Evolutionary conservation across 331 rosid genomes (phyloP).

Genomic region (Quercus lobata): DNA sequence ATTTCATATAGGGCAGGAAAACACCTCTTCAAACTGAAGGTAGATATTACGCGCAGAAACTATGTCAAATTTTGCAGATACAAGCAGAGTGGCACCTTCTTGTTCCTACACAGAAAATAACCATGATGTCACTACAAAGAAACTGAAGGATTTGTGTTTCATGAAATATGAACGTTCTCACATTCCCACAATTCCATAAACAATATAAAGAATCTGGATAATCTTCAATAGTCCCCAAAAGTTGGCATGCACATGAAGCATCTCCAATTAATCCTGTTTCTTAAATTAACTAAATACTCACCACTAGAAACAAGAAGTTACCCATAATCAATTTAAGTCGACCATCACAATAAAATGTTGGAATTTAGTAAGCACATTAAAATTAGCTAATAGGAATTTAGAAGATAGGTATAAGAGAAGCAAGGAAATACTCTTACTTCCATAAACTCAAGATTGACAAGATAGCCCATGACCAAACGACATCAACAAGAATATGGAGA

Average conservation of each 20-base stretch:
- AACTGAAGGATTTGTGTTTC: constrained; percentile 6
- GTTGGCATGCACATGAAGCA: constrained; percentile 9
- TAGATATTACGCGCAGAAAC: constrained; percentile 81
- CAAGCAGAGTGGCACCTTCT: constrained; percentile 90
- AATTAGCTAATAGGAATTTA: neutral
- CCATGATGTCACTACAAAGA: neutral
- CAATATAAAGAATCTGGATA: neutral
- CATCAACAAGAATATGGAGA: neutral
- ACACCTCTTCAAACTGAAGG: constrained; percentile 88
- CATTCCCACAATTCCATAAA: constrained; percentile 4
- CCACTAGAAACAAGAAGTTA: neutral
- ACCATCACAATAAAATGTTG: neutral
- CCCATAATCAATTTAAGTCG: neutral
- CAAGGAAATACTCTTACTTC: neutral
- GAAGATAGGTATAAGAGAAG: neutral
- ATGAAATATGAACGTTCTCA: neutral
- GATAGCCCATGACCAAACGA: neutral
- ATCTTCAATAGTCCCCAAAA: neutral
- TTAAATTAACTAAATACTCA: neutral
- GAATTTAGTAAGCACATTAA: neutral
- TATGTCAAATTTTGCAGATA: constrained; percentile 69
- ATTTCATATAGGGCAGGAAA: constrained; percentile 2
- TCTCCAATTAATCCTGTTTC: constrained; percentile 3
- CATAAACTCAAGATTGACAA: neutral
- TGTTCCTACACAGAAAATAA: constrained; percentile 56